A percentile compares a stretch with the other conserved stretches of the same genome.
phyloP scores from a whole-genome alignment of 441 rosid genomes.

The Adansonia madagascariensis region DNA sequence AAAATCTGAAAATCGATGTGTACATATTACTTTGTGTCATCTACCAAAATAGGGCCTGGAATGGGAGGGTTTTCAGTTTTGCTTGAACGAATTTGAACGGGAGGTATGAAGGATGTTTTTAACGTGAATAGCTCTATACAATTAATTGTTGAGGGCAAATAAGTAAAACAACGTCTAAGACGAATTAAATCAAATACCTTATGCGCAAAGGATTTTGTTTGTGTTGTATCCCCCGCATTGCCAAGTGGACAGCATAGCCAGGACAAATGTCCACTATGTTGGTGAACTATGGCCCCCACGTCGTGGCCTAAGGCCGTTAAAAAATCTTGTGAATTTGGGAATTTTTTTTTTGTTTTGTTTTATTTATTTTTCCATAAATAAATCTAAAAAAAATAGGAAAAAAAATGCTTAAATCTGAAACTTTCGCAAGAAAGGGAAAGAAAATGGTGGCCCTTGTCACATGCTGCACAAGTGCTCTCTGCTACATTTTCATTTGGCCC shows the following conservation, averaged over 20 bases:
- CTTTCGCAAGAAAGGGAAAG: background rate
- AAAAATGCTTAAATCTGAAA: background rate
- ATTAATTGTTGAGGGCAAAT: background rate
- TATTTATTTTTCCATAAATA: background rate
- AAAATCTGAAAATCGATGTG: background rate
- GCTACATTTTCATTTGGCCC: conserved; percentile 8
- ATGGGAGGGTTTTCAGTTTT: too few species aligned
- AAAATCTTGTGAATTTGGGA: background rate
- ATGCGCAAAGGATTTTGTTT: background rate
- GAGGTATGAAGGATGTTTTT: background rate
- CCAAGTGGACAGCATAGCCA: conserved; percentile 35
- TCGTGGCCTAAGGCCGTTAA: background rate
- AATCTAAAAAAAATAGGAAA: background rate
- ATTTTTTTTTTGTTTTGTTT: background rate
- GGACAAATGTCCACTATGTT: conserved; percentile 33
- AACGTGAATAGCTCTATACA: background rate
- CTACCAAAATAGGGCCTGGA: background rate
- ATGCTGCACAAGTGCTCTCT: conserved; percentile 26
- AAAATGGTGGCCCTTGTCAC: conserved; percentile 31
- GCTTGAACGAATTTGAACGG: too few species aligned
- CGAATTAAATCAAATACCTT: background rate
- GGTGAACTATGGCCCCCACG: conserved; percentile 8
- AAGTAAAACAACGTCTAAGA: background rate
- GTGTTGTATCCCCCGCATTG: conserved; percentile 16
- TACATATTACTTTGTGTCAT: background rate